Conservation (phyloP, 2,329 filamentous ascomycete genomes). For the Ophiostoma himal-ulmi region DNA sequence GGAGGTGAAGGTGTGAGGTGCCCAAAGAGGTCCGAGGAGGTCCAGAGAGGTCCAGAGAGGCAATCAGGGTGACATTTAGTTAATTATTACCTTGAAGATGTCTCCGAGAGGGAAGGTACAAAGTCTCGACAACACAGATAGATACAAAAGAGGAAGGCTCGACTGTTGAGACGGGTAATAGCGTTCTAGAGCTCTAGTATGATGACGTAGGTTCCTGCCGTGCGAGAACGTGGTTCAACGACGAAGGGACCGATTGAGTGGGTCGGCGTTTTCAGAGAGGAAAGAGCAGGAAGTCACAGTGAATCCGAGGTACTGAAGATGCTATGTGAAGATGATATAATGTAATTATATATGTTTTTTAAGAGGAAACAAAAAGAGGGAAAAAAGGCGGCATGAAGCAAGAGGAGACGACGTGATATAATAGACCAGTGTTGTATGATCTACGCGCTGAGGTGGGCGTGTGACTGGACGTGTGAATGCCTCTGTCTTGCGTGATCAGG, state of each 20-base stretch:
- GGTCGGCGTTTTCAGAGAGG: not conserved
- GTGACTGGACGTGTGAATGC: conserved; percentile 18
- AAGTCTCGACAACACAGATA: not conserved
- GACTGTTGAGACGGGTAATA: conserved; percentile 3
- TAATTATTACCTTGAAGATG: not conserved
- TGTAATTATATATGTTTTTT: not conserved
- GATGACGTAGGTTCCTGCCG: conserved; percentile 15
- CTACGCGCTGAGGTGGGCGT: conserved; percentile 15
- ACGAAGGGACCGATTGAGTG: conserved; percentile 1
- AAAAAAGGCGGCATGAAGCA: not conserved
- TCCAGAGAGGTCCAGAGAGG: not conserved
- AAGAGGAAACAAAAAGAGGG: not conserved
- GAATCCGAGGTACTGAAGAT: not conserved
- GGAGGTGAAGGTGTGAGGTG: not conserved
- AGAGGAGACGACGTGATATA: not conserved
- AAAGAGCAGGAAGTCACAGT: not conserved
- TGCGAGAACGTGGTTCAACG: conserved; percentile 3
- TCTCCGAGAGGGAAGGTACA: not conserved
- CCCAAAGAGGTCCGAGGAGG: not conserved
- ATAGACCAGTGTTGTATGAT: not conserved
- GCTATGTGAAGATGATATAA: not conserved
- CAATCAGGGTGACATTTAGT: not conserved
- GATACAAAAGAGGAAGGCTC: not conserved
- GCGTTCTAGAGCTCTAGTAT: not conserved
- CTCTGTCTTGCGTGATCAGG: conserved; percentile 24